phyloP scores from a whole-genome alignment of 441 rosid genomes.

The Geranium incanum region DNA sequence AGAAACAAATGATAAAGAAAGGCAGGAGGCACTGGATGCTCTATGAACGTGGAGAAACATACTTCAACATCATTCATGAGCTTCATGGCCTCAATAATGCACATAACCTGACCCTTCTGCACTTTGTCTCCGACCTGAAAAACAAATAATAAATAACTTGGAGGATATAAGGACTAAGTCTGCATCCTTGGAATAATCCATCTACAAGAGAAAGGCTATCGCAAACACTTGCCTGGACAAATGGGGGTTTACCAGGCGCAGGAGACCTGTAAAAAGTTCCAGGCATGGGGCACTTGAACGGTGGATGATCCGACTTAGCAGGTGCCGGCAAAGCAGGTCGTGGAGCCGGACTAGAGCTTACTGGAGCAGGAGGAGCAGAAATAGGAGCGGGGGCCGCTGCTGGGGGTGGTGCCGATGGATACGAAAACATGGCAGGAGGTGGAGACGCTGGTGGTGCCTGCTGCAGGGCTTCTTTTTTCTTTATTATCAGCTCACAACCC shows the following conservation, averaged over 20 bases:
- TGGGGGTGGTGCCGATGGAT: conserved; percentile 35
- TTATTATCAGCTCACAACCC: conserved; percentile 68
- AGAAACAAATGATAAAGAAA: neutral
- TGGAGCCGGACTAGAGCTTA: conserved; percentile 18
- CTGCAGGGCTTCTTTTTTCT: conserved; percentile 82
- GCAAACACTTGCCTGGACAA: conserved; percentile 57
- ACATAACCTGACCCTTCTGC: conserved; percentile 86
- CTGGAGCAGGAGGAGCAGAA: conserved; percentile 24
- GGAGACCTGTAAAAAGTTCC: conserved; percentile 86
- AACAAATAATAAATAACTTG: conserved; percentile 7
- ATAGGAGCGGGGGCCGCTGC: conserved; percentile 30
- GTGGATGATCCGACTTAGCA: conserved; percentile 49
- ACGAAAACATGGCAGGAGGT: conserved; percentile 33
- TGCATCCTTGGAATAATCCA: neutral
- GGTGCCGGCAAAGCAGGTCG: conserved; percentile 26
- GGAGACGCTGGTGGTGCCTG: conserved; percentile 42
- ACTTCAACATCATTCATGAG: conserved; percentile 97
- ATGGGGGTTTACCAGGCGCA: conserved; percentile 83
- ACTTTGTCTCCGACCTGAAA: conserved; percentile 87
- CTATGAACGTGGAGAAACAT: conserved; percentile 16
- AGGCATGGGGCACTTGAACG: conserved; percentile 86
- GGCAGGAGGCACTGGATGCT: neutral
- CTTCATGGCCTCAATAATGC: conserved; percentile 97
- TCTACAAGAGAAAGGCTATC: neutral
- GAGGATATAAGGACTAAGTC: neutral